Evolutionary conservation across 805 yeast species (phyloP), one percentile per base, ranked within the genome.

Genomic region (Yamadazyma laniorum): DNA sequence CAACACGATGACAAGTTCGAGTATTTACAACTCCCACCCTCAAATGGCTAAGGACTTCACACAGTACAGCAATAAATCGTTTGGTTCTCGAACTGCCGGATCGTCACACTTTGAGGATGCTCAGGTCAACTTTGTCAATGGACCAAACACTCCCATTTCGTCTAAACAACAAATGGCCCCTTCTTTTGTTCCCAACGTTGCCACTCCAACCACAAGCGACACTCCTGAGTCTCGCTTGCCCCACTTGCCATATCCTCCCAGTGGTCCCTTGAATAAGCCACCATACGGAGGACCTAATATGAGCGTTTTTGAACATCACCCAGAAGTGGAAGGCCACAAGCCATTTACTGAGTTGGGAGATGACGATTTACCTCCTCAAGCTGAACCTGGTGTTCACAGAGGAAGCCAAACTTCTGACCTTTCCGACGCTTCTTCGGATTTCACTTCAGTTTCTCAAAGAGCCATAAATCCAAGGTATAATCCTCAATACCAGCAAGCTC

Each of bases 371-470:
- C 29, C 37, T 7, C 34, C 35, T 21, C 44, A 46, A 23, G 31
- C 31, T 14, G 43, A 42, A 16, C 42, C 39, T 4, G 27, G 4
- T 6, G 18, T 33, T 21, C 35, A 32, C 17, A 29, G 45, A 31
- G 39, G 37, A n/a, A 39, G 44, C 27, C 45, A 41, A 18, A 39
- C 48, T 14, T 43, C 45, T 1, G 47, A 37, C 4, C 35, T 37
- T 9, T 67, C 72, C 1, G 74, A 67, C 44, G 55, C 55, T 22
- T 78, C 70, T 32, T 83, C 91, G 1, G 82, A 81, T 51, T 82
- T 85, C 58, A 84, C 93, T 1, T 80, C 88, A 36, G 85, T 85
- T 2, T 82, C 90, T 6, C 91, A 84, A 59, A 68, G 91, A 55
- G 89, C 81, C 18, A 71, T 79, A 12, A 84, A 84, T 51, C 85